Percentiles rank a stretch among this genome's conserved stretches.
These are phyloP conservation scores for Meredithiella fracta DNA, from an alignment of 2,329 filamentous ascomycete species.

Conservation along the genomic window DNA sequence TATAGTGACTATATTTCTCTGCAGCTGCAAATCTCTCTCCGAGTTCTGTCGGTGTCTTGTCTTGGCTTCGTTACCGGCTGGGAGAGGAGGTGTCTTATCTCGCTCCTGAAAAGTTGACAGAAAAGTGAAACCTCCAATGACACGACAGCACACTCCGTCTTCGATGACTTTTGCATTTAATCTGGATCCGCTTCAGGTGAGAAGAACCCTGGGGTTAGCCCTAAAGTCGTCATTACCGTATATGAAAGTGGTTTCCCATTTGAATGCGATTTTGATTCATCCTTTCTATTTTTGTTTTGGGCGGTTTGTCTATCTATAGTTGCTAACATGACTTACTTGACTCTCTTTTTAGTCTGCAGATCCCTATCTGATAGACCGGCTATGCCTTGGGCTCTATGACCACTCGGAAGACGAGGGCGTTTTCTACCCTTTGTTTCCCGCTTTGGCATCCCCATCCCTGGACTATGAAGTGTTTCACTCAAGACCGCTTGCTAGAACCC, in stretches of 20 bases:
- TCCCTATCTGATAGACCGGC: neutral
- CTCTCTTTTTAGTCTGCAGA: neutral
- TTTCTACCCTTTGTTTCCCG: neutral
- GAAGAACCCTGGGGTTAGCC: neutral
- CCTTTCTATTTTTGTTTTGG: neutral
- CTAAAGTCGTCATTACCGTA: neutral
- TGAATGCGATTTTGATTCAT: neutral
- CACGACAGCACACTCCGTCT: neutral
- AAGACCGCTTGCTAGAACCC: neutral
- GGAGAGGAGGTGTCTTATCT: neutral
- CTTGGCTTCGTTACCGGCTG: neutral
- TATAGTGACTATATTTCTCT: too few relatives aligned
- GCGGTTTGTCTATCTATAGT: neutral
- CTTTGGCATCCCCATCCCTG: neutral
- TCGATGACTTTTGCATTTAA: neutral
- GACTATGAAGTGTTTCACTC: neutral
- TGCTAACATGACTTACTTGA: neutral
- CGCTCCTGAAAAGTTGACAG: neutral
- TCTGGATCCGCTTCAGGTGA: slow-evolving; percentile 4
- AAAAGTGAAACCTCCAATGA: slow-evolving; percentile 4
- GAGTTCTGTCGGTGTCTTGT: neutral
- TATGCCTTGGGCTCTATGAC: neutral
- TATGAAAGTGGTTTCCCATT: neutral
- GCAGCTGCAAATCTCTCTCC: too few relatives aligned
- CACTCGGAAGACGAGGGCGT: neutral